phyloP scores from a whole-genome alignment of 1,284 basidiomycete species.

The Naganishia liquefaciens region DNA sequence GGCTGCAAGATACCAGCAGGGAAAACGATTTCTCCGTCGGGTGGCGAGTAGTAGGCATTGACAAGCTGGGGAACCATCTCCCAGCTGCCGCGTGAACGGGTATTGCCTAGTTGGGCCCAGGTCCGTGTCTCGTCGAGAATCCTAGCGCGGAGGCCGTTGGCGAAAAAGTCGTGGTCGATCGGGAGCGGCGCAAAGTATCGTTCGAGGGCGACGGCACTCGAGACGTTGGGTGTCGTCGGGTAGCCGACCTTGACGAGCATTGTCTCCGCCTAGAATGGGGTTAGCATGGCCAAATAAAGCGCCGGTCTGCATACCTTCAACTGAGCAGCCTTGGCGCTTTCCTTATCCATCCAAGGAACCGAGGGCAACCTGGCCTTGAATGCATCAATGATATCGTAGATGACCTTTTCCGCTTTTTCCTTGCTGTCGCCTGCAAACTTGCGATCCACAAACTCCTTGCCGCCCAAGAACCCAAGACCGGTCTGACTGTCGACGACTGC shows the following conservation, averaged over 20 bases:
- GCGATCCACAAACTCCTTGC: constrained; percentile 73
- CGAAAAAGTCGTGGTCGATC: constrained; percentile 74
- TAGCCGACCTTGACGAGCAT: constrained; percentile 61
- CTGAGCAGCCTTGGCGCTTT: constrained; percentile 76
- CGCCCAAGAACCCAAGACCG: constrained; percentile 57
- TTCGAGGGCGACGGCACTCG: constrained; percentile 67
- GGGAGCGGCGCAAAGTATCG: constrained; percentile 73
- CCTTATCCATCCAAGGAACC: constrained; percentile 88
- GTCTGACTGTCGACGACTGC: constrained; percentile 51
- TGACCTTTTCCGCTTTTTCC: constrained; percentile 77
- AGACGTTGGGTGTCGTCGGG: constrained; percentile 80
- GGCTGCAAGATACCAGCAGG: constrained; percentile 92
- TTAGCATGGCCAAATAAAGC: background rate
- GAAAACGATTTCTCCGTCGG: constrained; percentile 60
- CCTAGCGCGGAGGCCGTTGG: constrained; percentile 69
- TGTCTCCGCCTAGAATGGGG: constrained; percentile 39
- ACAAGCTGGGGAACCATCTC: constrained; percentile 74
- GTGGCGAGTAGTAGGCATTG: constrained; percentile 52
- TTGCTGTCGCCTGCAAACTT: constrained; percentile 81
- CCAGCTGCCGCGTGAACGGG: constrained; percentile 75
- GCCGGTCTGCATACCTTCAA: constrained; percentile 64
- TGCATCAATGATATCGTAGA: constrained; percentile 77
- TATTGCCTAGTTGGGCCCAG: constrained; percentile 75
- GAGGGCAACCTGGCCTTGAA: constrained; percentile 77
- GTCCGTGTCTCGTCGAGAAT: constrained; percentile 55